Base-by-base conservation (phyloP, 202 grass and related monocot species). In the Schoenoplectus tabernaemontani region DNA sequence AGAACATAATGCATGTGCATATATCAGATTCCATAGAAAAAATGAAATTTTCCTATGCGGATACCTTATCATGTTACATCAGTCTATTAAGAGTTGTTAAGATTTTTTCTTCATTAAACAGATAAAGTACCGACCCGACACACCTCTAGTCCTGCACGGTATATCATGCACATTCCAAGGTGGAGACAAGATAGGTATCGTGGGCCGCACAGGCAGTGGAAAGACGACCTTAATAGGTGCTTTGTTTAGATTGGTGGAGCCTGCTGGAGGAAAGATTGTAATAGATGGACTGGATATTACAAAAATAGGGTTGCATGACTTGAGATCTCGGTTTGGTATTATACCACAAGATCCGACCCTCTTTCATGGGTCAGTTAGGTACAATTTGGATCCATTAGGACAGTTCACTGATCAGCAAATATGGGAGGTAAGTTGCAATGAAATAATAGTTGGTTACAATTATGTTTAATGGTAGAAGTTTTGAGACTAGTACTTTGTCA, bases 261-360 rank as follows among this genome's bases (percentile, higher is more conserved):
- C 95, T 44, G 53, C 86, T 81, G 89, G 81, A 86, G 95, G 95
- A 38, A 87, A 83, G 77, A 95, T 98, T 80, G 77, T 84, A 16
- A 89, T 98, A 30, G 89, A 98, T 60, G 66, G 70, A 33, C 0
- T 91, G 83, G 89, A 98, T 39, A 92, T 95, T 69, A 83, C 83
- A 22, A 81, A 28, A 53, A 83, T 98, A 64, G 95, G 95, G 24
- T 74, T 98, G 75, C 91, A 95, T 80, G 95, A 98, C 72, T 77
- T 98, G 78, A 87, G 95, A 32, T 92, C 95, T 48, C 84, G 87
- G 19, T 81, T 97, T 82, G 94, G 94, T 59, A 92, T 97, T 67
- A 96, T 96, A 84, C 93, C 93, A 44, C 93, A 96, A 86, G 93
- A 96, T 79, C 93, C 93, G 3, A 96, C 94, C 46, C 91, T 97